Percentiles rank a stretch among this genome's conserved stretches.
phyloP scores from a whole-genome alignment of 805 yeast species.

The Yarrowia sp. region DNA sequence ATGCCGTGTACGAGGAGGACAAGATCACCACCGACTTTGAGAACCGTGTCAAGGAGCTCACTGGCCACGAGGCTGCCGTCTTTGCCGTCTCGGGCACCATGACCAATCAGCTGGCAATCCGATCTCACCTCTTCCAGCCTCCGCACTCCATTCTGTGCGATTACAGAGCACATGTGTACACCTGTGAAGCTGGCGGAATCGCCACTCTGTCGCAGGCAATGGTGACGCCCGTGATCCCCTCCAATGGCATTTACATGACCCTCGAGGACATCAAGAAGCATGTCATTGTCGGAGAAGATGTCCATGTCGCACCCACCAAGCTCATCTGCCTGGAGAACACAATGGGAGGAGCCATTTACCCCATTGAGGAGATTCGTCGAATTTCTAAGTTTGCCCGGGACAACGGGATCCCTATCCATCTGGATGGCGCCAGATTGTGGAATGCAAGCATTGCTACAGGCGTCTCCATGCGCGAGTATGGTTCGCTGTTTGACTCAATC shows the following conservation, averaged over 20 bases:
- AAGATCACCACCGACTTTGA: constrained; percentile 64
- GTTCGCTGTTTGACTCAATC: constrained; percentile 79
- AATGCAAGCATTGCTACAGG: constrained; percentile 80
- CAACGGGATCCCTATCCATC: constrained; percentile 62
- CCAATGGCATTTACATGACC: constrained; percentile 73
- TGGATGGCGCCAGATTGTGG: constrained; percentile 96
- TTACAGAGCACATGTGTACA: constrained; percentile 76
- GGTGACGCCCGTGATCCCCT: constrained; percentile 79
- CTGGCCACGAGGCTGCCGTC: constrained; percentile 79
- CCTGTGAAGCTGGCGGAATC: constrained; percentile 87
- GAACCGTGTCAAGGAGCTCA: constrained; percentile 56
- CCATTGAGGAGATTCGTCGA: constrained; percentile 69
- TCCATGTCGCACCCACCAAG: constrained; percentile 85
- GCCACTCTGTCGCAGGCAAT: constrained; percentile 88
- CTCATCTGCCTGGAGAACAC: constrained; percentile 87
- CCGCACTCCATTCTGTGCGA: constrained; percentile 87
- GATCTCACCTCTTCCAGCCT: constrained; percentile 75
- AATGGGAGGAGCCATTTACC: constrained; percentile 75
- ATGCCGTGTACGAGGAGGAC: constrained; percentile 88
- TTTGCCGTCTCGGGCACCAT: constrained; percentile 88
- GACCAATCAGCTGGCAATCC: constrained; percentile 81
- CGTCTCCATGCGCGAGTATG: constrained; percentile 64
- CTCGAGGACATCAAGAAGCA: constrained; percentile 70
- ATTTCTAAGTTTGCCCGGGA: constrained; percentile 69
- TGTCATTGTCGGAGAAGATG: constrained; percentile 72